Evolutionary conservation across 2,329 filamentous ascomycete genomes (phyloP).

Genomic region (Cercospora sojina): DNA sequence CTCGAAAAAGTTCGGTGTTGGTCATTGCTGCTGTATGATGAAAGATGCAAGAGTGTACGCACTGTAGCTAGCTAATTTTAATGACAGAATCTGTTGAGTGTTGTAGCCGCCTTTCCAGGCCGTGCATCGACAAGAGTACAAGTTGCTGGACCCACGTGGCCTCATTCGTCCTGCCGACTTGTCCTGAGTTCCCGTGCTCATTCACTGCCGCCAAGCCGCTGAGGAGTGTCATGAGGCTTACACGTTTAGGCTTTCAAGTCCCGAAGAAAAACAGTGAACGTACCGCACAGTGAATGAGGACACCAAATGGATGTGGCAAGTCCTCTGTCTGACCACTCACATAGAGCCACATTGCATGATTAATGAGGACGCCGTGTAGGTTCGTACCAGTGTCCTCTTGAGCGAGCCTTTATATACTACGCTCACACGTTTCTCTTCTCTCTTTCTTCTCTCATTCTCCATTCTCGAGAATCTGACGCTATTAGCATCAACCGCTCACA

Average conservation of each 20-base stretch:
- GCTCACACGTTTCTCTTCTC: background rate
- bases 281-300: background rate
- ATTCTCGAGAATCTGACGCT: background rate
- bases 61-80: background rate
- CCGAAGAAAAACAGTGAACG: background rate
- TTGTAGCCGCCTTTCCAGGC: background rate
- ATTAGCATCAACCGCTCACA: background rate
- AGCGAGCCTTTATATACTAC: background rate
- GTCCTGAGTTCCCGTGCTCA: background rate
- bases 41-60: background rate
- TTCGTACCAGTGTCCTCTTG: background rate
- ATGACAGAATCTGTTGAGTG: background rate
- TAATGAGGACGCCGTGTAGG: background rate
- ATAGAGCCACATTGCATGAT: background rate
- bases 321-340: background rate
- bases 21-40: slow-evolving; percentile 2
- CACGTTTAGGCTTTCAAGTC: background rate
- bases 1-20: background rate
- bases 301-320: background rate
- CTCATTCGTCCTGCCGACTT: background rate
- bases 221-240: background rate
- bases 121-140: background rate
- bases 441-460: background rate
- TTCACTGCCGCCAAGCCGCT: background rate
- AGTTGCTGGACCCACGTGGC: background rate